These are phyloP conservation scores for Colletotrichum chlorophyti DNA, from an alignment of 2,329 filamentous ascomycete genomes.

Conservation along the genomic window DNA sequence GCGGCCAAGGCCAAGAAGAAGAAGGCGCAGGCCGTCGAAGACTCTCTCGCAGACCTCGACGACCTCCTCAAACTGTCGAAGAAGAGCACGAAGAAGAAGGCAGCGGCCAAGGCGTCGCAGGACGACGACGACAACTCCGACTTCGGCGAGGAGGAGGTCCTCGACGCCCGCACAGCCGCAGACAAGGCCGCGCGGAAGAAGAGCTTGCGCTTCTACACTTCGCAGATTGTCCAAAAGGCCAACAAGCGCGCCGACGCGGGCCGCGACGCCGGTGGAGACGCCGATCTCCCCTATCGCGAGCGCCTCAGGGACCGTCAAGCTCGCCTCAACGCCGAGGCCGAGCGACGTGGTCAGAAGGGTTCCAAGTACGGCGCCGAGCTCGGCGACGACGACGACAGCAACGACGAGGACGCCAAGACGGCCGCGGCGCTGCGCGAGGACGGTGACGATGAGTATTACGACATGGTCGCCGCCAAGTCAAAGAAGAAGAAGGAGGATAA, in stretches of 20 bases:
- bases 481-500: slow-evolving; percentile 79
- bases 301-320: slow-evolving; percentile 85
- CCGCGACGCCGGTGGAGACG: slow-evolving; percentile 78
- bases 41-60: slow-evolving; percentile 73
- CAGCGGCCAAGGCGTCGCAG: slow-evolving; percentile 40
- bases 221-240: slow-evolving; percentile 93
- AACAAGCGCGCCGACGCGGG: slow-evolving; percentile 81
- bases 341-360: slow-evolving; percentile 76
- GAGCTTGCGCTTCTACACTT: slow-evolving; percentile 95
- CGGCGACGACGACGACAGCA: slow-evolving; percentile 65
- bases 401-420: slow-evolving; percentile 67
- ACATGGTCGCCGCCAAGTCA: slow-evolving; percentile 78
- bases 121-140: slow-evolving; percentile 75
- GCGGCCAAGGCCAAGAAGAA: slow-evolving; percentile 48
- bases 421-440: slow-evolving; percentile 58
- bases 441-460: slow-evolving; percentile 83
- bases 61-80: slow-evolving; percentile 58
- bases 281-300: slow-evolving; percentile 87
- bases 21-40: slow-evolving; percentile 70
- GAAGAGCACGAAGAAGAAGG: slow-evolving; percentile 50
- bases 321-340: slow-evolving; percentile 86
- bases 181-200: slow-evolving; percentile 92
- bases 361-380: slow-evolving; percentile 68
- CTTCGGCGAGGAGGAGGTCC: slow-evolving; percentile 86
- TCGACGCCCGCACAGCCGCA: slow-evolving; percentile 79